These are phyloP conservation scores for Arthrinium puccinioides DNA, from an alignment of 2,329 filamentous ascomycete genomes.

Conservation along the genomic window DNA sequence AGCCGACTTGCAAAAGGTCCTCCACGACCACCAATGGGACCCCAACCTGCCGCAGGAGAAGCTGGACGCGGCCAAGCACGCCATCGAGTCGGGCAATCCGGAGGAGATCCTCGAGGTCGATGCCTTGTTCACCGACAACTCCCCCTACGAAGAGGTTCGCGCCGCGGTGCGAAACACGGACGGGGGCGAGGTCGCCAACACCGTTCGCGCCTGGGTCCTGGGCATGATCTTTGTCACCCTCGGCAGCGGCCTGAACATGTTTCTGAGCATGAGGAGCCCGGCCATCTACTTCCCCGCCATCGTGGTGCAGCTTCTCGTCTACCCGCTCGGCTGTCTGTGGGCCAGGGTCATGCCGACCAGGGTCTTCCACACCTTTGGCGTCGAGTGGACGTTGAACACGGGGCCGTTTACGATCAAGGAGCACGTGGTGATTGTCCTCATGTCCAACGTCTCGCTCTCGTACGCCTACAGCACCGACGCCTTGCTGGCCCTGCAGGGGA, in stretches of 20 bases:
- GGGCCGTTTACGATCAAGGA: constrained; percentile 40
- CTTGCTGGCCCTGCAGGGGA: constrained; percentile 30
- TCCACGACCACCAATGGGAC: constrained; percentile 25
- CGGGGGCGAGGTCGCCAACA: constrained; percentile 33
- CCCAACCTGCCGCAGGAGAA: constrained; percentile 26
- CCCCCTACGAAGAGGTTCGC: constrained; percentile 31
- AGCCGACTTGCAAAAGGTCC: constrained; percentile 21
- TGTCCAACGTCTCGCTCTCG: constrained; percentile 32
- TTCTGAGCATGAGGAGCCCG: constrained; percentile 26
- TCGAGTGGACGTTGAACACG: constrained; percentile 34
- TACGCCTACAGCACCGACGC: constrained; percentile 33
- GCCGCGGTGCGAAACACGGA: constrained; percentile 38
- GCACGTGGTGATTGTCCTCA: constrained; percentile 34
- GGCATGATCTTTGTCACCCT: constrained; percentile 36
- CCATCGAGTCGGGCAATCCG: constrained; percentile 21
- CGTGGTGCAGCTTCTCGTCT: constrained; percentile 32
- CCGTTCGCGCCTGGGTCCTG: constrained; percentile 36
- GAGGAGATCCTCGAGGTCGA: constrained; percentile 24
- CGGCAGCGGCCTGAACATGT: constrained; percentile 30
- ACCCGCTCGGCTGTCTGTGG: constrained; percentile 35
- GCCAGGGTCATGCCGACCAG: constrained; percentile 32
- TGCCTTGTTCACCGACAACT: constrained; percentile 25
- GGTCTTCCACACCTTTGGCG: constrained; percentile 32
- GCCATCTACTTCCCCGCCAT: constrained; percentile 28
- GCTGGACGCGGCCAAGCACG: constrained; percentile 21